phyloP scores from a whole-genome alignment of 2,329 filamentous ascomycete genomes.

The Pestalotiopsis sp. region DNA sequence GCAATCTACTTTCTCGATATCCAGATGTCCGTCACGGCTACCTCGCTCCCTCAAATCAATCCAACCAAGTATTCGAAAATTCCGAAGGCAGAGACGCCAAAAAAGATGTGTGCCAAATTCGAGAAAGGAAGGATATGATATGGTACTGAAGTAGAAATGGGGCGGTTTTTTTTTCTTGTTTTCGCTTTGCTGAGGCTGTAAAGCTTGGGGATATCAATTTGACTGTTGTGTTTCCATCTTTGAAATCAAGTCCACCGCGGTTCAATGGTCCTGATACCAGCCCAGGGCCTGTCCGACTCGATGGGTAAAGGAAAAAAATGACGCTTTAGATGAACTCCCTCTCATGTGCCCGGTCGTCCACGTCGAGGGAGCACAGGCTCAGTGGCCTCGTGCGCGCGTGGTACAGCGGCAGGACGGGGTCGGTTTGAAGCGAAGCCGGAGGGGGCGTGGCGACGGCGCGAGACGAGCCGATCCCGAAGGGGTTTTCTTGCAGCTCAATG shows the following conservation, averaged over 20 bases:
- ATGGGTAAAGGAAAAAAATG: neutral
- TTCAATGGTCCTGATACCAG: neutral
- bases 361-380: neutral
- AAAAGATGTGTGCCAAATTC: neutral
- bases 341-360: neutral
- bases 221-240: neutral
- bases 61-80: neutral
- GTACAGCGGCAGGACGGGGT: neutral
- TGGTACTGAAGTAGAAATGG: neutral
- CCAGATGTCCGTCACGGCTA: neutral
- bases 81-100: neutral
- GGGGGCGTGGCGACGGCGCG: neutral
- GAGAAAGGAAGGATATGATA: neutral
- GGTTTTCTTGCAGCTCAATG: neutral
- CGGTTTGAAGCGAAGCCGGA: neutral
- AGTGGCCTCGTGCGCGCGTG: neutral
- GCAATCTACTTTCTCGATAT: neutral
- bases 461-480: neutral
- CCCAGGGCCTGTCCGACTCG: neutral
- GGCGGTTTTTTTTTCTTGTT: neutral
- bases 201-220: neutral
- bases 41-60: neutral
- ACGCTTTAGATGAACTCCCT: neutral
- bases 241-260: neutral
- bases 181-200: neutral